Evolutionary conservation across 768 basidiomycete genomes (phyloP), one percentile per base, ranked within the genome.

Genomic region (Pulveroboletus sp.): DNA sequence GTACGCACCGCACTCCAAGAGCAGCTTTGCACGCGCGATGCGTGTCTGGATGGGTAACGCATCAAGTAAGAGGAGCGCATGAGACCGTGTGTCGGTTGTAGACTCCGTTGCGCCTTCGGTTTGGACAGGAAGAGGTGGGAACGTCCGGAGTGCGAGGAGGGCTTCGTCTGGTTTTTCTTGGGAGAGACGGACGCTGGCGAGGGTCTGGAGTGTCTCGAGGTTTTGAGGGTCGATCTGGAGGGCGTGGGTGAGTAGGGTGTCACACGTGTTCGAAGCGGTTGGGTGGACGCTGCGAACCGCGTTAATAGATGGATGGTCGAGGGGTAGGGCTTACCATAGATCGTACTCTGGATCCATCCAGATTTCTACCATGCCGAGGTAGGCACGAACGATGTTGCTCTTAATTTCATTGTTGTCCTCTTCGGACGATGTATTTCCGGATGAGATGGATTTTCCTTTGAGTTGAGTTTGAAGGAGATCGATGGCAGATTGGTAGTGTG

Each of bases 261-360:
- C 91, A 61, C 92, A 97, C 13, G 78, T 88, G 57, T 78, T 76
- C 59, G 90, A 88, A 16, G 93, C 94, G 20, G 82, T 77, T 16
- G 85, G 82, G 62, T 91, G 90, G 57, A 88, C 84, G 64, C 93
- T 95, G 14, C n/a, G 14, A 12, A 48, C 11, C 4, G 49, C 1
- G 12, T 29, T 37, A n/a, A 20, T 12, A 19, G 8, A 16, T n/a
- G 17, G 19, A n/a, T 7, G 25, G 12, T 25, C 19, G 27, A 63
- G 20, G 27, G 49, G 4, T 16, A 24, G 20, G 29, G 63, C 81
- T 43, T 59, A 87, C 93, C 93, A 94, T 42, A 95, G 73, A 74
- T 94, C 91, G 56, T 86, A 85, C 2, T 78, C 77, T 25, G 87
- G 87, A 59, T 94, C 89, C 92, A 97, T 95, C 93, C 93, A 97